Percentiles rank a stretch among this genome's conserved stretches.
Conservation (phyloP, 768 basidiomycete genomes). For the Pisolithus albus region DNA sequence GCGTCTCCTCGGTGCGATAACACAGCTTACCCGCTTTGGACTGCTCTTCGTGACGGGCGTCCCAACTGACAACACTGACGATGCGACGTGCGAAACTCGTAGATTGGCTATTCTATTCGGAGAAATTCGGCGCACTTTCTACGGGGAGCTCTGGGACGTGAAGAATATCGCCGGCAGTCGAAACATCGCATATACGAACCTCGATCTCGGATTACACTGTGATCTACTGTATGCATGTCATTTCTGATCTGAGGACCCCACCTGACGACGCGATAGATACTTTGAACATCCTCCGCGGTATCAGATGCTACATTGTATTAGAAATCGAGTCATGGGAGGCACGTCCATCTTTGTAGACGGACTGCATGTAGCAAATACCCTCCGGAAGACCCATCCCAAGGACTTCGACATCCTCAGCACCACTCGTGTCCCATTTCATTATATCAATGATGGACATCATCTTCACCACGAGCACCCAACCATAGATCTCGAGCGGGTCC, state of each 20-base stretch:
- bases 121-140: slow-evolving; percentile 80
- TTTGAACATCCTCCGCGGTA: slow-evolving; percentile 87
- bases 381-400: slow-evolving; percentile 41
- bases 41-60: slow-evolving; percentile 69
- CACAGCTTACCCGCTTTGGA: slow-evolving; percentile 66
- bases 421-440: slow-evolving; percentile 79
- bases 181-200: slow-evolving; percentile 94
- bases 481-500: slow-evolving; percentile 49
- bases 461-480: slow-evolving; percentile 67
- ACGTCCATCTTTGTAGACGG: slow-evolving; percentile 84
- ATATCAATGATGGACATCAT: slow-evolving; percentile 86
- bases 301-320: slow-evolving; percentile 87
- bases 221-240: slow-evolving; percentile 73
- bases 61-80: slow-evolving; percentile 51
- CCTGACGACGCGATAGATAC: slow-evolving; percentile 47
- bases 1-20: slow-evolving; percentile 52
- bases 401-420: slow-evolving; percentile 53
- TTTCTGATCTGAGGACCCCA: neutral
- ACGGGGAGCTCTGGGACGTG: slow-evolving; percentile 87
- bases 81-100: slow-evolving; percentile 60
- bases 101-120: slow-evolving; percentile 64
- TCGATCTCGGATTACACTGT: slow-evolving; percentile 85
- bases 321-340: slow-evolving; percentile 80
- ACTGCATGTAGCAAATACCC: slow-evolving; percentile 50
- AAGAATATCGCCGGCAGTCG: slow-evolving; percentile 62